A percentile compares a stretch with the other conserved stretches of the same genome.
Conservation (phyloP, 2,329 filamentous ascomycete genomes). For the Fusarium bulbicola region DNA sequence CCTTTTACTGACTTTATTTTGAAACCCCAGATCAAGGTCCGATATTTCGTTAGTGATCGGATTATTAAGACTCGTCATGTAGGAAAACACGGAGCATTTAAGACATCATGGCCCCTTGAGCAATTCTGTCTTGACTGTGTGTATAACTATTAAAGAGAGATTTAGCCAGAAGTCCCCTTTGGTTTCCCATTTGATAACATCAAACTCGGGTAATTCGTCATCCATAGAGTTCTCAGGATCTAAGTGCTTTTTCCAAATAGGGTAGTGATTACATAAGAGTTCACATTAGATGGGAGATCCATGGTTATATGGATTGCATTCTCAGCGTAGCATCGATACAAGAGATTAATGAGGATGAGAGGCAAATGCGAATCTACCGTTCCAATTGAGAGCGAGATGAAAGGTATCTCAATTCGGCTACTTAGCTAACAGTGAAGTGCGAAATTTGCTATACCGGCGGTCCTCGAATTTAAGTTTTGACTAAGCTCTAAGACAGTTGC, state of each 20-base stretch:
- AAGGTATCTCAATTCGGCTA: not conserved
- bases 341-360: not conserved
- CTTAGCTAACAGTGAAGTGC: not conserved
- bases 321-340: not conserved
- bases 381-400: accelerated
- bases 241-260: too few relatives aligned
- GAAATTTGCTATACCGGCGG: not conserved
- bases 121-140: too few relatives aligned
- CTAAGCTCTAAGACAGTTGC: not conserved
- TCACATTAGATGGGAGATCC: not conserved
- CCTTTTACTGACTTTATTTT: not conserved
- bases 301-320: not conserved
- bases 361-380: not conserved
- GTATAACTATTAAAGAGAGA: too few relatives aligned
- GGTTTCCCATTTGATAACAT: not conserved
- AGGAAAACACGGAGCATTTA: too few relatives aligned
- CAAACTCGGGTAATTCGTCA: not conserved
- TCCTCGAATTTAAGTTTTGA: not conserved
- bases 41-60: not conserved
- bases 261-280: not conserved
- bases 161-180: not conserved
- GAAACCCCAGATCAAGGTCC: not conserved
- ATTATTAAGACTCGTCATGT: too few relatives aligned
- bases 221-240: too few relatives aligned
- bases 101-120: not conserved